phyloP scores from a whole-genome alignment of 192 early-diverging fungal species.

The Mortierella antarctica region DNA sequence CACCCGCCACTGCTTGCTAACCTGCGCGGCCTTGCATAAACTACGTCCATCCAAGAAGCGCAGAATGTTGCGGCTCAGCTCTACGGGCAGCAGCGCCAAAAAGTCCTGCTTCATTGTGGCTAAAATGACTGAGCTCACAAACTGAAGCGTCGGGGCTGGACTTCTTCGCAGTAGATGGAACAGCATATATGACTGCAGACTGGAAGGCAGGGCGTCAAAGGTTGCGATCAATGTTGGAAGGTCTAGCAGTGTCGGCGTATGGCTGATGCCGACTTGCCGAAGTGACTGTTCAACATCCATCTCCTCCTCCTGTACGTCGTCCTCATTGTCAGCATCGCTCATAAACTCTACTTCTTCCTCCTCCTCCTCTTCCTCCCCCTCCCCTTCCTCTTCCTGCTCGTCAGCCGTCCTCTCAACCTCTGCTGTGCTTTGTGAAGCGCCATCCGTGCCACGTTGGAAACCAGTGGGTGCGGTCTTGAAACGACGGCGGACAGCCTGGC shows the following conservation, averaged over 20 bases:
- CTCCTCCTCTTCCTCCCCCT: slow-evolving; percentile 23
- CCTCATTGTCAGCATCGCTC: slow-evolving; percentile 26
- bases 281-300: slow-evolving; percentile 46
- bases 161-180: slow-evolving; percentile 89
- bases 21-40: slow-evolving; percentile 83
- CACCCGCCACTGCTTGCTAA: slow-evolving; percentile 81
- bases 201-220: slow-evolving; percentile 82
- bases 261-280: slow-evolving; percentile 22
- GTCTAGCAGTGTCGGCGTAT: slow-evolving; percentile 55
- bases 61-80: slow-evolving; percentile 82
- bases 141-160: slow-evolving; percentile 85
- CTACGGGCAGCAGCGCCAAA: slow-evolving; percentile 75
- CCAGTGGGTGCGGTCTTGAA: slow-evolving; percentile 34
- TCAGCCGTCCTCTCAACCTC: slow-evolving; percentile 11
- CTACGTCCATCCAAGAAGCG: slow-evolving; percentile 83
- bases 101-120: slow-evolving; percentile 95
- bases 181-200: slow-evolving; percentile 88
- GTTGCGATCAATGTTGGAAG: slow-evolving; percentile 69
- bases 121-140: slow-evolving; percentile 89
- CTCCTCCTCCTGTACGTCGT: slow-evolving; percentile 44
- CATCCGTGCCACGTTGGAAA: slow-evolving; percentile 15
- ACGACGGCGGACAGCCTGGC: slow-evolving; percentile 22
- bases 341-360: slow-evolving; percentile 34
- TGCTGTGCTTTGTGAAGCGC: background rate
- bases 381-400: slow-evolving; percentile 15